Evolutionary conservation across 164 flowering plant species (phyloP), one percentile per base, ranked within the genome.

Genomic region (Houttuynia cordata): DNA sequence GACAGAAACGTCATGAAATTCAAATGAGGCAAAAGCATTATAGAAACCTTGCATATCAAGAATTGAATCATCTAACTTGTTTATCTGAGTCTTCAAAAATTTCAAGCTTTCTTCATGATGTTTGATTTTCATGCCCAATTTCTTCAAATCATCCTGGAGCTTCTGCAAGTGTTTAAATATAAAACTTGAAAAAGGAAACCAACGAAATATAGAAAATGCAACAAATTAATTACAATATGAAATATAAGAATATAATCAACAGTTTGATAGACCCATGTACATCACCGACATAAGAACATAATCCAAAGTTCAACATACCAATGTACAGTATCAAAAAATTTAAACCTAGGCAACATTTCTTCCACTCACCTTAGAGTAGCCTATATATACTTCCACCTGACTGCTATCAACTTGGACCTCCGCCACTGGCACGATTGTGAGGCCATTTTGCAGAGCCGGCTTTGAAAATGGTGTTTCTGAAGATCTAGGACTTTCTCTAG

Each of bases 41-140:
- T 58, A 22, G 60, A 64, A 56, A 88, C 97, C 97, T 78, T 86
- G 90, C 79, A 79, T 59, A 57, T 86, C 90, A 62, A 85, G 73
- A 70, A 88, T 91, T 39, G 82, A 72, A 24, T 80, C 88, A 37
- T 88, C 93, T 56, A 85, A 63, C 47, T 64, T 69, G 69, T 70
- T 71, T 51, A 54, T 70, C 69, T 80, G 78, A 67, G 58, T 56
- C 72, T 74, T 87, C 64, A 88, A 64, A 68, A 70, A 65, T 58
- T 61, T 79, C 52, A 85, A 24, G 65, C 80, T 83, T 19, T 85
- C 87, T 69, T 92, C 96, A 54, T 84, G 89, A 60, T 75, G 75
- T 59, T 87, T 87, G 56, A 88, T 82, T 74, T 73, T 80, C 24
- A 60, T 53, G 24, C 95, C 98, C 19, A 81, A 39, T 69, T 58